These are phyloP conservation scores for Apophysomyces elegans DNA, from an alignment of 371 early-diverging fungal genomes.

Conservation along the genomic window DNA sequence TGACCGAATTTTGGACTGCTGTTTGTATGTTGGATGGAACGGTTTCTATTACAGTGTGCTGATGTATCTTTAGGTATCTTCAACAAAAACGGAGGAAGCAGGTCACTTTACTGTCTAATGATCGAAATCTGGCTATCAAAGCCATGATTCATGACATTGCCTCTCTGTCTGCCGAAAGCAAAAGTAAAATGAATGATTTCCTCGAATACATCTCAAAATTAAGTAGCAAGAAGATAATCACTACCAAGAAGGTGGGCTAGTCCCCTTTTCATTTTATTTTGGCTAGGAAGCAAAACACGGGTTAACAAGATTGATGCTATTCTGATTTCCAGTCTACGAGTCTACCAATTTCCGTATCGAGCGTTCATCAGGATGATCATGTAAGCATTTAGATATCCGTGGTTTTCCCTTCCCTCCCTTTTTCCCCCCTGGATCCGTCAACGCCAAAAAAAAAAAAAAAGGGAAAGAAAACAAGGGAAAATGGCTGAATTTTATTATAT, in stretches of 20 bases:
- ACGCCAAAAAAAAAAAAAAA: no score
- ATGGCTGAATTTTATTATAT: neutral
- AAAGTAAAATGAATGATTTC: conserved; percentile 21
- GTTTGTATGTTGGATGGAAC: conserved; percentile 25
- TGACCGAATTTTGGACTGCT: conserved; percentile 47
- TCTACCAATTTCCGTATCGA: no score
- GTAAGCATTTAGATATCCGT: neutral
- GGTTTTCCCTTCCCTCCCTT: no score
- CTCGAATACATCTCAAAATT: neutral
- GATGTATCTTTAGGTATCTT: conserved; percentile 25
- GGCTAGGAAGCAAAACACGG: no score
- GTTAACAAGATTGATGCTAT: no score
- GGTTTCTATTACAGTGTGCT: neutral
- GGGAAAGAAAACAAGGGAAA: neutral
- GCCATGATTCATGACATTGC: conserved; percentile 48
- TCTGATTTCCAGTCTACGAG: no score
- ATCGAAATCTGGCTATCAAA: conserved; percentile 48
- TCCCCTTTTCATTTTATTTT: no score
- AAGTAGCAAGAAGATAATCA: neutral
- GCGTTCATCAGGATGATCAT: neutral
- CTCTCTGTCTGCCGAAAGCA: conserved; percentile 34
- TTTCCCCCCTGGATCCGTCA: no score
- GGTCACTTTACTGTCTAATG: conserved; percentile 40
- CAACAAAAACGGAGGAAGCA: conserved; percentile 16
- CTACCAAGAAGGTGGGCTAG: neutral